These are phyloP conservation scores for Rhodamnia argentea DNA, from an alignment of 345 rosid genomes.

Conservation along the genomic window DNA sequence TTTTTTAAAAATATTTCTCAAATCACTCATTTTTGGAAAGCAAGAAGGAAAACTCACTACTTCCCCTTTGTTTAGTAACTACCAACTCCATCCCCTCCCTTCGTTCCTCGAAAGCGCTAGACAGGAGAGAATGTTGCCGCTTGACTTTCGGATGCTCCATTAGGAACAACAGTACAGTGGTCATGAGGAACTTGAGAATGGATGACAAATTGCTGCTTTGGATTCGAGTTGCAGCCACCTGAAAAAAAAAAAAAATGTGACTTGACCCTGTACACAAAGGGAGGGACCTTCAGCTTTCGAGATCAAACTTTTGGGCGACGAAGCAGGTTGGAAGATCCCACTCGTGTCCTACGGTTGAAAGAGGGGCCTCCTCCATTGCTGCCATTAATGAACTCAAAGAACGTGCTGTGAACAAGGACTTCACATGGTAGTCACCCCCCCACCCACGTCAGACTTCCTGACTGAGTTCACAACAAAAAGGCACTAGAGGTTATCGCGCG, in stretches of 20 bases:
- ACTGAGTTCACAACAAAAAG: neutral
- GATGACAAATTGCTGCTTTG: neutral
- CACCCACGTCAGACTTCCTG: constrained; percentile 8
- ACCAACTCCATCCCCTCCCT: neutral
- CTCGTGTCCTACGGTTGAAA: neutral
- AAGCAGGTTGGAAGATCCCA: neutral
- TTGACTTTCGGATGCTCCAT: neutral
- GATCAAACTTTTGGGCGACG: neutral
- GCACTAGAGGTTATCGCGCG: neutral
- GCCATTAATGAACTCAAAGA: constrained; percentile 11
- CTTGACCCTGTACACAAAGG: neutral
- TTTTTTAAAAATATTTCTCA: too few relatives aligned
- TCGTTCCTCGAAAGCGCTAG: neutral
- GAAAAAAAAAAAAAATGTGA: neutral
- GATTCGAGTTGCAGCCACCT: neutral
- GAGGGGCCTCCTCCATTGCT: neutral
- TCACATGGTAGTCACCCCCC: constrained; percentile 24
- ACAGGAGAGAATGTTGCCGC: neutral
- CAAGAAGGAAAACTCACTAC: neutral
- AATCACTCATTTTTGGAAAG: too few relatives aligned
- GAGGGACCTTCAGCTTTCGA: neutral
- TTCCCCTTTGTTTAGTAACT: neutral
- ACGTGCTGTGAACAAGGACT: neutral
- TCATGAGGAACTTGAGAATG: neutral
- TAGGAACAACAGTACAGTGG: neutral